Percentiles rank a stretch among this genome's conserved stretches.
Evolutionary conservation across 2,329 filamentous ascomycete species (phyloP).

Genomic region (Colletotrichum higginsianum): DNA sequence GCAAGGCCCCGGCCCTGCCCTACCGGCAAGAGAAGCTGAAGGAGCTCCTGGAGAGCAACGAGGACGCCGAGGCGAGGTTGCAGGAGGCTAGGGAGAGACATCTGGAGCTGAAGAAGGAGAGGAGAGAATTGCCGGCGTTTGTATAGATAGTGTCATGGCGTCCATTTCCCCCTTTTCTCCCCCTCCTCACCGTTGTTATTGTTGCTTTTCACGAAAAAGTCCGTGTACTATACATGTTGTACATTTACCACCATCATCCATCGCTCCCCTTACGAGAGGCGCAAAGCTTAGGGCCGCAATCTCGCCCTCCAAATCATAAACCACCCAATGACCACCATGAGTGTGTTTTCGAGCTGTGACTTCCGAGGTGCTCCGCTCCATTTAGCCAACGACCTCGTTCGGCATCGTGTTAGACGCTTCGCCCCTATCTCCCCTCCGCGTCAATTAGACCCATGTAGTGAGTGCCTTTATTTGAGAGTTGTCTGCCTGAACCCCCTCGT

Average conservation of each 20-base stretch:
- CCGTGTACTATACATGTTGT: conserved; percentile 56
- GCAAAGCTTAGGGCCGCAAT: conserved; percentile 31
- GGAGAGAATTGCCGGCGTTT: conserved; percentile 47
- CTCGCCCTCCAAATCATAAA: conserved; percentile 28
- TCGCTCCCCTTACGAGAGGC: conserved; percentile 14
- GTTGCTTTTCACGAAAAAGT: conserved; percentile 31
- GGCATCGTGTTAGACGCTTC: not conserved
- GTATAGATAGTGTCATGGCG: conserved; percentile 23
- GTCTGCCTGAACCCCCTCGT: conserved; percentile 69
- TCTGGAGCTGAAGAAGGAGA: conserved; percentile 65
- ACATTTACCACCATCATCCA: conserved; percentile 43
- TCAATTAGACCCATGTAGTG: no score
- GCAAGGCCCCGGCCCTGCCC: conserved; percentile 69
- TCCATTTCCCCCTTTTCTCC: conserved; percentile 12
- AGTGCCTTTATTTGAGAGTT: conserved; percentile 48
- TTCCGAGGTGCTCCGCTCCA: not conserved
- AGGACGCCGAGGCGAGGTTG: conserved; percentile 61
- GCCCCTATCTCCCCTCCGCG: not conserved
- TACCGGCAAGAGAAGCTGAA: conserved; percentile 63
- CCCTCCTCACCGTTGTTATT: conserved; percentile 41
- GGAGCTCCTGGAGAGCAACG: conserved; percentile 62
- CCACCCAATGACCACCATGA: conserved; percentile 24
- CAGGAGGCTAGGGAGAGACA: conserved; percentile 66
- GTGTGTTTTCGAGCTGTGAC: not conserved
- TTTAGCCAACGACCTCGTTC: not conserved